Percentiles rank a stretch among this genome's conserved stretches.
These are phyloP conservation scores for Styphnolobium japonicum DNA, from an alignment of 306 rosid species.

Conservation along the genomic window DNA sequence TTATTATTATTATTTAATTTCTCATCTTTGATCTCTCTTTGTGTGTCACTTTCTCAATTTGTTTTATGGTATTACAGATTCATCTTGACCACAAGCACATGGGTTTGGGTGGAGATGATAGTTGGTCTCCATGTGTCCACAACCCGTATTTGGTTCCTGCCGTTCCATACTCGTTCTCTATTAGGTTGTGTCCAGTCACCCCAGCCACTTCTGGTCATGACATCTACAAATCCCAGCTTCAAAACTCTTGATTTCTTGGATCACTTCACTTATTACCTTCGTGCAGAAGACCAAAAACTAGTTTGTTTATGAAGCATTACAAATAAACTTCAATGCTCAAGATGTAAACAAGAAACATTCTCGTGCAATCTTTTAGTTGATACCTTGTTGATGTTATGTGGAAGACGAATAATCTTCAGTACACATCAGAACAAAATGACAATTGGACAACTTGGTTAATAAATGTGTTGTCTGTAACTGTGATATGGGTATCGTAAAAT, in stretches of 20 bases:
- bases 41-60: neutral
- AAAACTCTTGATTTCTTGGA: conserved; percentile 28
- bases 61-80: conserved; percentile 48
- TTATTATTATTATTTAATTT: neutral
- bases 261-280: neutral
- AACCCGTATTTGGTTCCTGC: conserved; percentile 58
- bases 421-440: neutral
- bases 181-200: conserved; percentile 60
- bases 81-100: conserved; percentile 96
- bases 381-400: neutral
- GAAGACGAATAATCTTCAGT: neutral
- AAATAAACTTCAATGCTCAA: neutral
- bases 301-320: neutral
- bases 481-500: neutral
- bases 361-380: neutral
- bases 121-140: conserved; percentile 91
- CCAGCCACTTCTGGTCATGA: conserved; percentile 54
- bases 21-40: neutral
- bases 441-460: neutral
- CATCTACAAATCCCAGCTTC: conserved; percentile 68
- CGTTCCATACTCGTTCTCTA: conserved; percentile 59
- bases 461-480: neutral
- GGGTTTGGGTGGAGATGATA: conserved; percentile 95
- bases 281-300: neutral
- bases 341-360: neutral